Conservation (phyloP, 2,329 filamentous ascomycete genomes). For the Chrysoporthe cubensis region DNA sequence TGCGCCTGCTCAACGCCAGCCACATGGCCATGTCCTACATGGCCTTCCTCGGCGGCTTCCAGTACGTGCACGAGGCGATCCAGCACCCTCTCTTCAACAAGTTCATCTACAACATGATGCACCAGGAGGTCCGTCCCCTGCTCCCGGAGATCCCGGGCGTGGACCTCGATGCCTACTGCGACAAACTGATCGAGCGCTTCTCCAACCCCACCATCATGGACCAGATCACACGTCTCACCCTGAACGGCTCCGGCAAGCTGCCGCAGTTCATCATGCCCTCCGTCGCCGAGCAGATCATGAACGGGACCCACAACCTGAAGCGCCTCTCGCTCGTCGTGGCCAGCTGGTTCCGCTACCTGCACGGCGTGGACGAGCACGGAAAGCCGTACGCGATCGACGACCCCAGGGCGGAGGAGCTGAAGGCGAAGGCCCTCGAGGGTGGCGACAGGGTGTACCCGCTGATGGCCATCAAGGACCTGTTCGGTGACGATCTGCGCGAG, state of each 20-base stretch:
- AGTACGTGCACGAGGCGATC: slow-evolving; percentile 59
- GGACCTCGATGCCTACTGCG: slow-evolving; percentile 55
- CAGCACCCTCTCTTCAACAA: slow-evolving; percentile 50
- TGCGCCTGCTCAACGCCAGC: slow-evolving; percentile 56
- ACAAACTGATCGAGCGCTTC: slow-evolving; percentile 58
- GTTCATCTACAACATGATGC: slow-evolving; percentile 59
- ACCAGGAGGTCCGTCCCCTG: slow-evolving; percentile 56
- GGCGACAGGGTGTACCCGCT: slow-evolving; percentile 46
- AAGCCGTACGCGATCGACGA: slow-evolving; percentile 48
- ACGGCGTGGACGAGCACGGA: slow-evolving; percentile 54
- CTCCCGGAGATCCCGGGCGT: slow-evolving; percentile 55
- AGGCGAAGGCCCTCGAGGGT: slow-evolving; percentile 48
- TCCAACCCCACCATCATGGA: slow-evolving; percentile 61
- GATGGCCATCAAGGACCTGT: slow-evolving; percentile 51
- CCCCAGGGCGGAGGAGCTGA: slow-evolving; percentile 52
- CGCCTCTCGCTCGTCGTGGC: slow-evolving; percentile 53
- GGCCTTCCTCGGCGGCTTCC: slow-evolving; percentile 55
- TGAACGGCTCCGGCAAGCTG: slow-evolving; percentile 58
- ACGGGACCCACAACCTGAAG: slow-evolving; percentile 46
- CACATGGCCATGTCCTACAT: slow-evolving; percentile 58
- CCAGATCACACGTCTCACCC: slow-evolving; percentile 54
- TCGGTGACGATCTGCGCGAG: slow-evolving; percentile 54
- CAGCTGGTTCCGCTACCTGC: slow-evolving; percentile 56
- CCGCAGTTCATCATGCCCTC: slow-evolving; percentile 56
- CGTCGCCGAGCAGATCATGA: slow-evolving; percentile 49